Evolutionary conservation across 1,284 basidiomycete species (phyloP).

Genomic region (Ceratobasidium theobromae): DNA sequence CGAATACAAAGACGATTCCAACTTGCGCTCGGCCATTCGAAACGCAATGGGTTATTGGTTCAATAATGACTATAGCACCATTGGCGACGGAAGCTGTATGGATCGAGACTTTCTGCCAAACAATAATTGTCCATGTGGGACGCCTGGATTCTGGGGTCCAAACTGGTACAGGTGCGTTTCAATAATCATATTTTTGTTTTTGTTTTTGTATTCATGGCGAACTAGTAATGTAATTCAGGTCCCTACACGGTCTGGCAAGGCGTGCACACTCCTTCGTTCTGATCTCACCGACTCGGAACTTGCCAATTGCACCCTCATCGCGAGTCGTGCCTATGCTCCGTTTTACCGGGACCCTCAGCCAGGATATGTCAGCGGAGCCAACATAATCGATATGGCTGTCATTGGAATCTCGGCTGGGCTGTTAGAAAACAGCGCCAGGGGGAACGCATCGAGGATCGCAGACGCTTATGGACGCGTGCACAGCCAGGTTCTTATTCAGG

Average conservation of each 20-base stretch:
- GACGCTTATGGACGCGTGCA: conserved; percentile 52
- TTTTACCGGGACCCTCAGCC: conserved; percentile 47
- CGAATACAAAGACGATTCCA: conserved; percentile 46
- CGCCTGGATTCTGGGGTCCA: conserved; percentile 56
- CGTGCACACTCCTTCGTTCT: conserved; percentile 54
- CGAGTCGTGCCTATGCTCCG: conserved; percentile 53
- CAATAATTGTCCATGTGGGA: conserved; percentile 53
- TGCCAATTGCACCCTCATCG: conserved; percentile 45
- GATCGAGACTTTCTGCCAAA: conserved; percentile 51
- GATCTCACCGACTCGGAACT: neutral
- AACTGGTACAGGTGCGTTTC: conserved; percentile 56
- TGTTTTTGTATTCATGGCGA: conserved; percentile 27
- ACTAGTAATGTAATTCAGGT: conserved; percentile 58
- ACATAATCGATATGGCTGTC: conserved; percentile 58
- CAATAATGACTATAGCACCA: conserved; percentile 55
- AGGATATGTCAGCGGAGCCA: conserved; percentile 56
- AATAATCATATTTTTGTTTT: neutral
- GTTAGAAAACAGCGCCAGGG: conserved; percentile 37
- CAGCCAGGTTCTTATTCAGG: conserved; percentile 43
- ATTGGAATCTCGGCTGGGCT: conserved; percentile 58
- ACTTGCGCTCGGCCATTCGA: conserved; percentile 48
- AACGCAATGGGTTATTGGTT: conserved; percentile 67
- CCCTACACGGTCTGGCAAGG: conserved; percentile 56
- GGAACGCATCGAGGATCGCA: conserved; percentile 48
- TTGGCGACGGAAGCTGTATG: conserved; percentile 48